Conservation (phyloP, 208 protist genomes). For the Wallacemonas collosoma region DNA sequence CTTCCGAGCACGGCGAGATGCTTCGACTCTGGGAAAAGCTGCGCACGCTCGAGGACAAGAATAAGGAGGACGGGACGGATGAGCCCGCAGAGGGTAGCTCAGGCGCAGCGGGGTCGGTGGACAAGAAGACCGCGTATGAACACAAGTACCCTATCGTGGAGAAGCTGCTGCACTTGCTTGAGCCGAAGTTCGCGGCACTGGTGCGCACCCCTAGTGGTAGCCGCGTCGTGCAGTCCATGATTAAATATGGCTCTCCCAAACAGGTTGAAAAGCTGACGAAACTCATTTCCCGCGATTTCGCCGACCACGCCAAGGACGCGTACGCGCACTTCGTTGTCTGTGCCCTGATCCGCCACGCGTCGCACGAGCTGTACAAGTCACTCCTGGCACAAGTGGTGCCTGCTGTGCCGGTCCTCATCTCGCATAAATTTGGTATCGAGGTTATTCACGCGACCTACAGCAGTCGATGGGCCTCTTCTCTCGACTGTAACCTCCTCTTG, state of each 20-base stretch:
- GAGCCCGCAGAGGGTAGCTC: slow-evolving; percentile 20
- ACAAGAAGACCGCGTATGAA: slow-evolving; percentile 69
- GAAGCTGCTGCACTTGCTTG: slow-evolving; percentile 76
- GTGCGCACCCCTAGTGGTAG: slow-evolving; percentile 78
- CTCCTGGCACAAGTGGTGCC: slow-evolving; percentile 68
- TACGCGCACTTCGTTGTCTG: slow-evolving; percentile 86
- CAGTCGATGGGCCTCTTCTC: slow-evolving; percentile 70
- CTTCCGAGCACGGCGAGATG: slow-evolving; percentile 85
- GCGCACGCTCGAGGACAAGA: slow-evolving; percentile 42
- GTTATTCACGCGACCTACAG: slow-evolving; percentile 84
- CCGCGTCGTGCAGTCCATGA: slow-evolving; percentile 91
- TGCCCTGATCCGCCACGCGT: slow-evolving; percentile 82
- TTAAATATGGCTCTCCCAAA: slow-evolving; percentile 80
- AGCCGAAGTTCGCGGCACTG: slow-evolving; percentile 72
- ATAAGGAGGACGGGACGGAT: slow-evolving; percentile 20
- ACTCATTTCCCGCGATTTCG: slow-evolving; percentile 62
- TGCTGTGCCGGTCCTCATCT: slow-evolving; percentile 66
- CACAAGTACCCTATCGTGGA: slow-evolving; percentile 90
- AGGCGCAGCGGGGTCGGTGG: not conserved
- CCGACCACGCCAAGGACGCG: slow-evolving; percentile 68
- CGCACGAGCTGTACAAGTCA: slow-evolving; percentile 71
- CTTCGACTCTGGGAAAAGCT: slow-evolving; percentile 86
- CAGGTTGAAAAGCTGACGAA: slow-evolving; percentile 69
- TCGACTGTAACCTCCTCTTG: slow-evolving; percentile 74
- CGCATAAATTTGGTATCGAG: slow-evolving; percentile 88